Evolutionary conservation across 1,284 basidiomycete species (phyloP).

Genomic region (Mycena citricolor): DNA sequence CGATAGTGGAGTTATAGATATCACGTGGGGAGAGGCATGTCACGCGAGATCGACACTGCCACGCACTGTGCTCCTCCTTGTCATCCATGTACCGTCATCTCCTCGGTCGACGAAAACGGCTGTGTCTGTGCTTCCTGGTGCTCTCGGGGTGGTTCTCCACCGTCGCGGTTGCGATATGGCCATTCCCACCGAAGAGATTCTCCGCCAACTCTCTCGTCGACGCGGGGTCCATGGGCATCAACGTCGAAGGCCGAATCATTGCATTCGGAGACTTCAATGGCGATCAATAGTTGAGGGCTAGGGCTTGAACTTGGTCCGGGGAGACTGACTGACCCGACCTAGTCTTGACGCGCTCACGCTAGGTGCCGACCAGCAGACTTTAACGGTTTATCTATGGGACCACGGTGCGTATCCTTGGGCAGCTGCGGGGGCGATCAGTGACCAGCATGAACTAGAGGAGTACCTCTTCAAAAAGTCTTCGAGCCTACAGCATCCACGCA

Average conservation of each 20-base stretch:
- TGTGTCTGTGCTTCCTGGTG: slow-evolving; percentile 10
- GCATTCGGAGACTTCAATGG: slow-evolving; percentile 96
- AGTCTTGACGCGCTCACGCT: slow-evolving; percentile 85
- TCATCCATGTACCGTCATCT: slow-evolving; percentile 22
- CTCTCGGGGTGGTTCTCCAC: slow-evolving; percentile 13
- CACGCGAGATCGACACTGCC: no score
- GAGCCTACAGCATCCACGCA: slow-evolving; percentile 54
- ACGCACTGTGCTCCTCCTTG: no score
- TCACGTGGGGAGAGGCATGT: no score
- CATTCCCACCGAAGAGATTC: slow-evolving; percentile 83
- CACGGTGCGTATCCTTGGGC: slow-evolving; percentile 56
- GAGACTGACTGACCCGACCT: slow-evolving; percentile 11
- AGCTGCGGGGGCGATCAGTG: background rate
- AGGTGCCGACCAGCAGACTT: slow-evolving; percentile 66
- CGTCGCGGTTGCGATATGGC: slow-evolving; percentile 55
- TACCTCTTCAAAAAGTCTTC: slow-evolving; percentile 61
- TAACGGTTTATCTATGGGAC: slow-evolving; percentile 83
- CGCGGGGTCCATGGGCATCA: slow-evolving; percentile 81
- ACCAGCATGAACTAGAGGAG: slow-evolving; percentile 33
- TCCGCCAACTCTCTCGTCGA: slow-evolving; percentile 82
- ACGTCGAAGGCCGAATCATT: slow-evolving; percentile 68
- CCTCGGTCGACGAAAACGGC: slow-evolving; percentile 18
- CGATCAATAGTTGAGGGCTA: slow-evolving; percentile 81
- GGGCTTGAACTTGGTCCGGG: slow-evolving; percentile 8
- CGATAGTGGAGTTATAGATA: no score